Base-by-base conservation (phyloP, 495 filamentous ascomycete genomes). In the Chaetomidium leptoderma region DNA sequence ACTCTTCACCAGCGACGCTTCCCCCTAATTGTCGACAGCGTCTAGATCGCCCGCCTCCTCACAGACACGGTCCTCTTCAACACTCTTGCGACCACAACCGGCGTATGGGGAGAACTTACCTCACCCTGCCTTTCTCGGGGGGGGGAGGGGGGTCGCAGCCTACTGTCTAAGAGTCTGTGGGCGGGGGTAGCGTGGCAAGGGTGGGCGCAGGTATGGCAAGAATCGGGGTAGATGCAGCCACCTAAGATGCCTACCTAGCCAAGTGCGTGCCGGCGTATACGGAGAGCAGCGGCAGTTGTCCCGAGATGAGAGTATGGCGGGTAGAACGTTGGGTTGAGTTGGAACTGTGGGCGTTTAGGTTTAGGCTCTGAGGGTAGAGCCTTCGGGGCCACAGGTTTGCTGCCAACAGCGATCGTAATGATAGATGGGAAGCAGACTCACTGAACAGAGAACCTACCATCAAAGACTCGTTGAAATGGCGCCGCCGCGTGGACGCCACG, bases 1-100 rank as follows among this genome's bases (percentile, higher is more conserved):
- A 9, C 59, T 80, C 29, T 81, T 81, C 65, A 16, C 77, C 42
- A 77, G 79, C 53, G 77, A 79, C 50, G 70, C 81, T n/a, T 67
- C 69, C 40, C 19, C 26, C 71, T 69, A 0, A 69, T 67, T 23
- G 81, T 80, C 65, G 76, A 78, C 58, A 78, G 81, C 58, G 63
- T 75, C 21, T 80, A 74, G 75, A 67, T 78, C 33, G 74, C 75
- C 14, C 72, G 79, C 50, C 68, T 64, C 37, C 70, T 82, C 53
- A 69, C 56, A 7, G 78, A 78, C n/a, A 72, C 80, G 62, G 60
- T 71, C 2, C 79, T 81, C 62, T 79, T 77, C 62, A 60, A 77
- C 7, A 72, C 80, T 21, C 73, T 73, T 4, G 42, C 67, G 13
- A 69, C 72, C 45, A 26, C n/a, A n/a, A n/a, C n/a, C n/a, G n/a